Conservation (phyloP, 805 yeast species). For the Ogataea kodamae region DNA sequence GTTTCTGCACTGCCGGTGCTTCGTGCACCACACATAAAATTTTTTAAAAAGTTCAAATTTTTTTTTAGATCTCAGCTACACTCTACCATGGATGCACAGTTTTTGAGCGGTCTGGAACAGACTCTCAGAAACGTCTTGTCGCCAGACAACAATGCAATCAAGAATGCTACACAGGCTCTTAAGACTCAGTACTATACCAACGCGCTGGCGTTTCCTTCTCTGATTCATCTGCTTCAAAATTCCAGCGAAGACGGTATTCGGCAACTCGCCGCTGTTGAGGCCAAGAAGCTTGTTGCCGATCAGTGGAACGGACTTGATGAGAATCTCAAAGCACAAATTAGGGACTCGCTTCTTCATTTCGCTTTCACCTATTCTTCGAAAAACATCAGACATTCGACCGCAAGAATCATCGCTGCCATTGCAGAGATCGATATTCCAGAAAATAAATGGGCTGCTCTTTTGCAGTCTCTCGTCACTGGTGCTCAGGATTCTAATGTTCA, state of each 20-base stretch:
- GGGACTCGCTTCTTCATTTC: slow-evolving; percentile 61
- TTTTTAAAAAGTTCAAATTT: slow-evolving; percentile 4
- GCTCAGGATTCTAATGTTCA: slow-evolving; percentile 48
- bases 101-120: slow-evolving; percentile 66
- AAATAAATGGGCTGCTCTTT: slow-evolving; percentile 70
- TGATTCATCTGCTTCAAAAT: slow-evolving; percentile 75
- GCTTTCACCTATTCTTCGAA: slow-evolving; percentile 62
- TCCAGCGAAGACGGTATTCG: slow-evolving; percentile 68
- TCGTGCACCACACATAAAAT: slow-evolving; percentile 11
- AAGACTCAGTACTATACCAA: slow-evolving; percentile 70
- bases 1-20: neutral
- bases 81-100: slow-evolving; percentile 62
- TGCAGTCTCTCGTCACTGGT: slow-evolving; percentile 66
- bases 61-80: neutral
- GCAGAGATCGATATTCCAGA: slow-evolving; percentile 68
- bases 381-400: slow-evolving; percentile 79
- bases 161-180: slow-evolving; percentile 74
- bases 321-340: slow-evolving; percentile 54
- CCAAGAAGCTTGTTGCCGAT: slow-evolving; percentile 71
- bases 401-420: slow-evolving; percentile 85
- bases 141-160: slow-evolving; percentile 79
- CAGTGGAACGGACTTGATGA: slow-evolving; percentile 63
- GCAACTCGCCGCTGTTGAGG: slow-evolving; percentile 95
- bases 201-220: slow-evolving; percentile 71
- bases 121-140: slow-evolving; percentile 74